Percentiles rank a stretch among this genome's conserved stretches.
Conservation (phyloP, 352 stramenopile species). For the Phytopythium litorale region DNA sequence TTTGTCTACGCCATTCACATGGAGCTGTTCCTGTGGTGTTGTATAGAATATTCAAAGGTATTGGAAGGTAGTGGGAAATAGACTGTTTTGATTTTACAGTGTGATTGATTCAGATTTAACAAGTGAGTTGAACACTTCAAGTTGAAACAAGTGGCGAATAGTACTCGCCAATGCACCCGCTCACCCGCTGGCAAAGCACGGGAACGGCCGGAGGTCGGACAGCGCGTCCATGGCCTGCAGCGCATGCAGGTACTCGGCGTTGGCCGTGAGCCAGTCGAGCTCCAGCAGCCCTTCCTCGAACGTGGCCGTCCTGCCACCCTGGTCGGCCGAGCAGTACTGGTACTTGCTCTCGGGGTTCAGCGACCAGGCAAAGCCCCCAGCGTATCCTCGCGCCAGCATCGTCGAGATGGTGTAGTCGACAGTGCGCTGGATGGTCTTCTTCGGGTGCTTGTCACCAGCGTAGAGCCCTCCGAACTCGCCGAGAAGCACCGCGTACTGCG, state of each 20-base stretch:
- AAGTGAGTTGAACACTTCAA: no score
- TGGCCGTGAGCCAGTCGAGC: constrained; percentile 56
- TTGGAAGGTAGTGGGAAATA: no score
- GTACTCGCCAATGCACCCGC: background rate
- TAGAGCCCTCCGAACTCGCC: constrained; percentile 74
- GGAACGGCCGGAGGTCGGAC: constrained; percentile 39
- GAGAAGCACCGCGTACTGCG: constrained; percentile 43
- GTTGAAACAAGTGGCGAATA: background rate
- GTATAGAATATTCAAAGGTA: no score
- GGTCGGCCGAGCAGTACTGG: constrained; percentile 51
- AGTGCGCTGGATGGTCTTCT: constrained; percentile 56
- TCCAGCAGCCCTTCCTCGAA: constrained; percentile 51
- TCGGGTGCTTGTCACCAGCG: constrained; percentile 37
- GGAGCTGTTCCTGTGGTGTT: no score
- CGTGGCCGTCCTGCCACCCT: constrained; percentile 11
- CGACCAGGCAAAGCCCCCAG: constrained; percentile 69
- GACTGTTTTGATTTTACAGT: no score
- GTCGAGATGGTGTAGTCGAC: constrained; percentile 62
- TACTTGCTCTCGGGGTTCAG: constrained; percentile 71
- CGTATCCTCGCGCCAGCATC: constrained; percentile 39
- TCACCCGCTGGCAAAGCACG: constrained; percentile 38
- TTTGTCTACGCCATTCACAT: no score
- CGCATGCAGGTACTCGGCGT: constrained; percentile 36
- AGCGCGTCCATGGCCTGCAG: constrained; percentile 50
- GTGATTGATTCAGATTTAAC: no score